These are phyloP conservation scores for Auriscalpium vulgare DNA, from an alignment of 768 basidiomycete genomes.

Conservation along the genomic window DNA sequence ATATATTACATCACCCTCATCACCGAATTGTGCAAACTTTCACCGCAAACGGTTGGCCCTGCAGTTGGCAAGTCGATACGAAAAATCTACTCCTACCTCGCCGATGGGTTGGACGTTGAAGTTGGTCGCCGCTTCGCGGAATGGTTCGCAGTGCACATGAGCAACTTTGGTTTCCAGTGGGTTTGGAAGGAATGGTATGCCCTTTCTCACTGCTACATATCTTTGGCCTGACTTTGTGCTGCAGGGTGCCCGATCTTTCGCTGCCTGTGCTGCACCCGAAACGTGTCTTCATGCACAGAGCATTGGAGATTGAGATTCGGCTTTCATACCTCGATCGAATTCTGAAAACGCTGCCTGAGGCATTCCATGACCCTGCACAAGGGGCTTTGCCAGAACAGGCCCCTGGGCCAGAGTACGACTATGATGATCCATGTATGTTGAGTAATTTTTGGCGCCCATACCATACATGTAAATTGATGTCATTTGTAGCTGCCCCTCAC, in stretches of 20 bases:
- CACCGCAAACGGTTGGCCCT: conserved; percentile 86
- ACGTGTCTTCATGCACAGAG: conserved; percentile 78
- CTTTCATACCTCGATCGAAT: conserved; percentile 92
- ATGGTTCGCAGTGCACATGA: conserved; percentile 96
- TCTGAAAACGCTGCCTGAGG: conserved; percentile 76
- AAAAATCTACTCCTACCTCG: conserved; percentile 70
- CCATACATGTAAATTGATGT: too few relatives aligned
- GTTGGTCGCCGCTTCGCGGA: conserved; percentile 76
- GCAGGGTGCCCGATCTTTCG: conserved; percentile 79
- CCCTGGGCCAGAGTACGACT: conserved; percentile 76
- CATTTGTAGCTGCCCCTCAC: conserved; percentile 55
- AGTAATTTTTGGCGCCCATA: too few relatives aligned
- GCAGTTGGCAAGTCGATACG: conserved; percentile 95
- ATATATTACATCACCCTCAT: conserved; percentile 86
- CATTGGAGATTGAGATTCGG: conserved; percentile 84
- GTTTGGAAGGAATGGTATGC: conserved; percentile 98
- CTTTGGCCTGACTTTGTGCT: neutral
- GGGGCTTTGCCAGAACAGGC: conserved; percentile 59
- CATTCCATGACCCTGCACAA: conserved; percentile 62
- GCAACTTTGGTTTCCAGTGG: conserved; percentile 97
- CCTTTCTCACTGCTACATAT: neutral
- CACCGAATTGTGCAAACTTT: conserved; percentile 91
- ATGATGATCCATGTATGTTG: conserved; percentile 66
- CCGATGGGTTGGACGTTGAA: conserved; percentile 84
- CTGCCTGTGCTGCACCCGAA: conserved; percentile 75